Base-by-base conservation (phyloP, 495 filamentous ascomycete species). In the Talaromyces stipitatus region DNA sequence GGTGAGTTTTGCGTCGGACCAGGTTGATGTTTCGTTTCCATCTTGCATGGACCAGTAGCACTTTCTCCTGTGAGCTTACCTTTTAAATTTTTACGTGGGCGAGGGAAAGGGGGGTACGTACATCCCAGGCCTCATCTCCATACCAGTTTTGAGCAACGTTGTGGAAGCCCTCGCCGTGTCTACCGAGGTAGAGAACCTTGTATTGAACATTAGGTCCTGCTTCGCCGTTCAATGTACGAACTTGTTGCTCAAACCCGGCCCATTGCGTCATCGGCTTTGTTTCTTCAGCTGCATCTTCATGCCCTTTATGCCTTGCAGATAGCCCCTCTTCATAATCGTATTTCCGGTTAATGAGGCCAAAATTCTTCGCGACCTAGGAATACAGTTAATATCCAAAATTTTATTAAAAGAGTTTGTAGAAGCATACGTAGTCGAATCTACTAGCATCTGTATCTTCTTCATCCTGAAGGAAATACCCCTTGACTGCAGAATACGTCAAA, bases 1-100 rank as follows among this genome's bases (percentile, higher is more conserved):
- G 2, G 87, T 91, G 14, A 96, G 76, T 20, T 78, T 73, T 8
- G 91, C 85, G 65, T 96, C 90, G 29, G 78, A 72, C 91, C 90
- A 95, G 57, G 63, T 79, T 9, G 74, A 72, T 4, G 76, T 82
- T 22, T 72, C 79, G 63, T 95, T 88, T 58, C 88, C 89, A 47
- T 89, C 79, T 8, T 83, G 80, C 28, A 81, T 73, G 20, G 87
- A 85, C 85, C 87, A 95, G 72, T 91, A 82, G 66, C 85, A 88
- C 74, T 78, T 54, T 54, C 7, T 14, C 12, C 45, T 12, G 6
- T 12, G 6, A 6, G 6, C 30, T 33, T 33, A 6, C 12, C 12
- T 33, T 33, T 33, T 33, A 12, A 33, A 7, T 33, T 9, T 26
- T 24, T 4, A 18, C 11, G 12, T 26, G 11, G 22, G 4, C 22